Conservation (phyloP, 1,284 basidiomycete species). For the Volvariella surrecta region DNA sequence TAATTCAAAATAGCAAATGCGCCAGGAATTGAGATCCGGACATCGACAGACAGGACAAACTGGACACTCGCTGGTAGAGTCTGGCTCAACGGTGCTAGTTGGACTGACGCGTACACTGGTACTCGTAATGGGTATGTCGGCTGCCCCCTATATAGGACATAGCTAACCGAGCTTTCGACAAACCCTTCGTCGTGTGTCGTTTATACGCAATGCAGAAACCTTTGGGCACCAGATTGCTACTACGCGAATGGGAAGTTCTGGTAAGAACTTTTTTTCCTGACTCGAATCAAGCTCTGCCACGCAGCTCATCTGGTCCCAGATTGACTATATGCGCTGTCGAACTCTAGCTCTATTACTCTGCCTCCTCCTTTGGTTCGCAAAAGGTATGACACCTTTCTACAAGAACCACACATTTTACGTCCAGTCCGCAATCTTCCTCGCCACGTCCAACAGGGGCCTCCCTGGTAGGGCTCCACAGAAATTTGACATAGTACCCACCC, state of each 20-base stretch:
- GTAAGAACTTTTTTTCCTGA: too few species aligned
- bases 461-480: too few species aligned
- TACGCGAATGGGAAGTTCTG: conserved; percentile 35
- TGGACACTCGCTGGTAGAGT: conserved; percentile 42
- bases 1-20: conserved; percentile 28
- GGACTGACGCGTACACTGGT: conserved; percentile 43
- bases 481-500: too few species aligned
- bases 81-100: conserved; percentile 39
- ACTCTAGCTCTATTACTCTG: conserved; percentile 32
- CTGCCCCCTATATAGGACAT: too few species aligned
- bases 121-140: conserved; percentile 36
- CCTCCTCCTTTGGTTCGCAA: conserved; percentile 40
- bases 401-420: neutral
- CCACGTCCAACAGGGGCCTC: conserved; percentile 35
- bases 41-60: conserved; percentile 39
- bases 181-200: too few species aligned
- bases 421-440: conserved; percentile 41
- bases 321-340: neutral
- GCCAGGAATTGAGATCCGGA: conserved; percentile 40
- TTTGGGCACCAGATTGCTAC: conserved; percentile 50
- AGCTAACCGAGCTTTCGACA: too few species aligned
- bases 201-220: conserved; percentile 22
- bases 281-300: too few species aligned
- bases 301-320: neutral
- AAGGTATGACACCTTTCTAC: conserved; percentile 21